These are phyloP conservation scores for Lactifluus subvellereus DNA, from an alignment of 768 basidiomycete species.

Conservation along the genomic window DNA sequence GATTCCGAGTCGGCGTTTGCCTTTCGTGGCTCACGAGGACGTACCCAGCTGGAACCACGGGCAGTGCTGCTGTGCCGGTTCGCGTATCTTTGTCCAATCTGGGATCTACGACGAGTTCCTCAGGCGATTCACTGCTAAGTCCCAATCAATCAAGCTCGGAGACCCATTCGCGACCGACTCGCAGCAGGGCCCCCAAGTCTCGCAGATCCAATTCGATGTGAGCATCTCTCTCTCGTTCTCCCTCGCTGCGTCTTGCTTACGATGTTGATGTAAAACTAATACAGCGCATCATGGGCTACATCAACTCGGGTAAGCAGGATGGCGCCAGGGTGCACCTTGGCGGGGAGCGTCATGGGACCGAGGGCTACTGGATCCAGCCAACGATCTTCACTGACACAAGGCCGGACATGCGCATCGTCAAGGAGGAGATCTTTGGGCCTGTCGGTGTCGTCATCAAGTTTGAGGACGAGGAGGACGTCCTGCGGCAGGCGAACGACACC, in stretches of 20 bases:
- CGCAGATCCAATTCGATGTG: constrained; percentile 66
- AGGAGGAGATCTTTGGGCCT: constrained; percentile 60
- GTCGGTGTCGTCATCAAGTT: constrained; percentile 65
- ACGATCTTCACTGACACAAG: constrained; percentile 57
- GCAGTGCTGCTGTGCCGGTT: constrained; percentile 75
- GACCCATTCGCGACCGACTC: constrained; percentile 57
- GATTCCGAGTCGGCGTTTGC: not conserved
- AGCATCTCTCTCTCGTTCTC: constrained; percentile 25
- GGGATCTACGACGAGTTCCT: constrained; percentile 76
- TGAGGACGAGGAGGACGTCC: constrained; percentile 53
- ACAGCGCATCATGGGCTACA: constrained; percentile 56
- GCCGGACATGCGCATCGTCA: constrained; percentile 52
- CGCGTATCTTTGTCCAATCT: constrained; percentile 76
- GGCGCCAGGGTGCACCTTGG: constrained; percentile 54
- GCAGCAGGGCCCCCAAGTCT: constrained; percentile 76
- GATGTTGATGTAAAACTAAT: not conserved
- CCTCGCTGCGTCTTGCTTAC: too few species aligned
- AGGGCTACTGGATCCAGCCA: constrained; percentile 59
- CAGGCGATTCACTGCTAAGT: constrained; percentile 46
- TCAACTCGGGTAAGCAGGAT: constrained; percentile 49
- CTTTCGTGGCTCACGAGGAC: not conserved
- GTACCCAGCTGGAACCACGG: constrained; percentile 58
- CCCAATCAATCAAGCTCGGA: constrained; percentile 55
- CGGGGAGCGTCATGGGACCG: constrained; percentile 44
- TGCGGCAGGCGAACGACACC: constrained; percentile 77